These are phyloP conservation scores for Cyclotella sp. DNA, from an alignment of 108 stramenopile species.

Conservation along the genomic window DNA sequence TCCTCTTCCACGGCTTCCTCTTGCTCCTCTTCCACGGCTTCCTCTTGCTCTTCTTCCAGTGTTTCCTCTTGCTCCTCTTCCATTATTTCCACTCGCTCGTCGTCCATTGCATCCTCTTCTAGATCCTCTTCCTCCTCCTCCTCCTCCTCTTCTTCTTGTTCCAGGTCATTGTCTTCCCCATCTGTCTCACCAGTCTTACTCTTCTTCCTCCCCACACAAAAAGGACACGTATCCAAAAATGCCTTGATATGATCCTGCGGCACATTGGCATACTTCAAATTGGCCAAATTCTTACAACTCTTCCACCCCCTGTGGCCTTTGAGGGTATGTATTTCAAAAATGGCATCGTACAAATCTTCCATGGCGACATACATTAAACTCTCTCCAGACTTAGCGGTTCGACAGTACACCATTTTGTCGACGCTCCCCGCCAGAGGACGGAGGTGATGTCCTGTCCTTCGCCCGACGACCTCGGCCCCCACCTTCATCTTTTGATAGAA, in stretches of 20 bases:
- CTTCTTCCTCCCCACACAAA: conserved; percentile 27
- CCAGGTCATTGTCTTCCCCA: not conserved
- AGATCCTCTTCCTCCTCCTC: too few species aligned
- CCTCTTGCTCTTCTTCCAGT: too few species aligned
- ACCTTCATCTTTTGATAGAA: conserved; percentile 47
- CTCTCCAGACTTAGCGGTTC: conserved; percentile 39
- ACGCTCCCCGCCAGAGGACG: conserved; percentile 14
- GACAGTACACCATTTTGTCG: conserved; percentile 28
- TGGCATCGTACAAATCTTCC: conserved; percentile 49
- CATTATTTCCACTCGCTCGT: too few species aligned
- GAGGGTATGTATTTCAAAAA: conserved; percentile 41
- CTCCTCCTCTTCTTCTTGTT: too few species aligned
- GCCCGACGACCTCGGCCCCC: conserved; percentile 28
- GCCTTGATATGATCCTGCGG: conserved; percentile 30
- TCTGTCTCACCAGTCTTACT: not conserved
- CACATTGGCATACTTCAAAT: conserved; percentile 47
- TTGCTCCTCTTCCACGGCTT: too few species aligned
- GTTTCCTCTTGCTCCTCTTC: too few species aligned
- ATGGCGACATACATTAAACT: conserved; percentile 42
- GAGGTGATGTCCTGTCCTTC: conserved; percentile 40
- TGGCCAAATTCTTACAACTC: conserved; percentile 35
- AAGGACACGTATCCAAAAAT: conserved; percentile 44
- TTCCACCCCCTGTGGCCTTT: conserved; percentile 29
- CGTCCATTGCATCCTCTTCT: too few species aligned
- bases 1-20: too few species aligned